Base-by-base conservation (phyloP, 164 flowering plant genomes). In the Magnolia changhungtana region DNA sequence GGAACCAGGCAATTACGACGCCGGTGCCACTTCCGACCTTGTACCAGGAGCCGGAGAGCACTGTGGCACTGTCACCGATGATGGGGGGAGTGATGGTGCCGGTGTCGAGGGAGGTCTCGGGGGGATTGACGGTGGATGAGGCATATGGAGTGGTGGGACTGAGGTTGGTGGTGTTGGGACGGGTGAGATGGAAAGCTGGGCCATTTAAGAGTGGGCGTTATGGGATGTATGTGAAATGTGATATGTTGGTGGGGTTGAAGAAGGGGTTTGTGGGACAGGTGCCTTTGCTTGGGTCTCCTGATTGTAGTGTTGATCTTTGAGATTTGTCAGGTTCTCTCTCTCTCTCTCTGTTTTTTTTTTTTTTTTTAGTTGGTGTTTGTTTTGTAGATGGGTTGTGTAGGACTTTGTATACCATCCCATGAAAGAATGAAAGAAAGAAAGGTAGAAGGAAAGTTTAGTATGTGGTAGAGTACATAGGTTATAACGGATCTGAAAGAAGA, bases 241-340 rank as follows among this genome's bases (percentile, higher is more conserved):
- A 94, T 77, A 74, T 92, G 72, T 63, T 89, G 83, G 83, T 92
- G 20, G 90, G 97, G 9, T 75, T 90, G 78, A 89, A 83, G 86
- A 83, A 72, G 55, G 92, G 93, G 11, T 61, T 81, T 51, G 76
- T 75, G 19, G 93, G 93, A 55, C 93, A 84, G 58, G 87, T 85
- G 5, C 95, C 98, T 59, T 61, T 94, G 83, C 93, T 94, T 74
- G 87, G 87, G n/a, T 69, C 91, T 63, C 90, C 94, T 8, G 81
- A 52, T 4, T 94, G 98, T 78, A 71, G 68, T 55, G 95, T 90
- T 66, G 92, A 92, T 78, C 29, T 86, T 18, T 79, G 49, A 75
- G 49, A 23, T 45, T 27, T 49, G 23, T 27, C n/a, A 50, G 21
- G 73, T 16, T 55, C 0, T 37, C 45, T 37, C 45, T 37, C 21